phyloP scores from a whole-genome alignment of 139 green algal species.

The Chlorella sp. region DNA sequence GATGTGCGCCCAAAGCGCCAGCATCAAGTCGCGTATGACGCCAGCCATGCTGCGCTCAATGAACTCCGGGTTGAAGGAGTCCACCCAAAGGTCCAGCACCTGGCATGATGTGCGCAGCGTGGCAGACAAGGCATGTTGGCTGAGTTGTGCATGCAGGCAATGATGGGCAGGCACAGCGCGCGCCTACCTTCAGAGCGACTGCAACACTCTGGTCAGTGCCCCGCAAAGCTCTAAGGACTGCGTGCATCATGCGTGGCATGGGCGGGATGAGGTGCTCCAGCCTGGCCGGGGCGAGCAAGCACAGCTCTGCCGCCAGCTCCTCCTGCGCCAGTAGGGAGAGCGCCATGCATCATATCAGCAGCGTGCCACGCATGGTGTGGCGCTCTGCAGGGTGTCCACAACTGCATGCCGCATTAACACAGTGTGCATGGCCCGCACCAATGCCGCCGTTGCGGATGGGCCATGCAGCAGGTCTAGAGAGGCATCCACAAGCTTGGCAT shows the following conservation, averaged over 20 bases:
- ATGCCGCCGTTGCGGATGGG: slow-evolving; percentile 22
- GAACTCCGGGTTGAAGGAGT: slow-evolving; percentile 95
- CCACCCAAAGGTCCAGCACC: slow-evolving; percentile 94
- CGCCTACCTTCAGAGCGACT: slow-evolving; percentile 12
- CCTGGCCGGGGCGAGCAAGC: slow-evolving; percentile 84
- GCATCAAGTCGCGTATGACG: slow-evolving; percentile 83
- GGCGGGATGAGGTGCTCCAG: slow-evolving; percentile 82
- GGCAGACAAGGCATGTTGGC: too few relatives aligned
- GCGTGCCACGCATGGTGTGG: too few relatives aligned
- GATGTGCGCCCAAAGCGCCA: slow-evolving; percentile 89
- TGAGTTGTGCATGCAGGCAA: neutral
- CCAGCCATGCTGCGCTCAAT: slow-evolving; percentile 90
- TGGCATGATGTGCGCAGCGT: neutral
- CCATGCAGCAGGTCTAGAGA: slow-evolving; percentile 27
- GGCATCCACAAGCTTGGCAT: slow-evolving; percentile 38
- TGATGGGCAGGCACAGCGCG: neutral
- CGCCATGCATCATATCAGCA: neutral
- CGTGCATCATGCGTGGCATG: slow-evolving; percentile 87
- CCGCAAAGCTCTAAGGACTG: slow-evolving; percentile 54
- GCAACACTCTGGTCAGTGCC: slow-evolving; percentile 21
- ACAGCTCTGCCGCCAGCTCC: slow-evolving; percentile 86
- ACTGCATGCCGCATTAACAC: too few relatives aligned
- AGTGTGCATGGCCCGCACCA: slow-evolving; percentile 1
- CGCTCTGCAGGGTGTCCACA: too few relatives aligned
- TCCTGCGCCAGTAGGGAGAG: neutral